A percentile compares a stretch with the other conserved stretches of the same genome.
phyloP scores from a whole-genome alignment of 179 eudicot genomes.

The Pouteria campechiana region DNA sequence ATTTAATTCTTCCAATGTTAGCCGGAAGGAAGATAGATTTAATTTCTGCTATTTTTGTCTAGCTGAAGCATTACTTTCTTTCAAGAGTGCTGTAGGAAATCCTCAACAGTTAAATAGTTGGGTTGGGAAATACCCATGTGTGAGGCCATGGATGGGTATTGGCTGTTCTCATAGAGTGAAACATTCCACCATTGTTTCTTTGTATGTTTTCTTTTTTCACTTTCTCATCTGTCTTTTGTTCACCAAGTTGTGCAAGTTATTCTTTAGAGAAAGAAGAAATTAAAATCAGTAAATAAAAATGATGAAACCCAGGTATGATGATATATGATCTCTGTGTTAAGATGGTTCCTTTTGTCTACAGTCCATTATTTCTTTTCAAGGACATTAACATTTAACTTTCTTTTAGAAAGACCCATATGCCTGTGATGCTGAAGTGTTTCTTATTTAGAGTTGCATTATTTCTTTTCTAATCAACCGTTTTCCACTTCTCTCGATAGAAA shows the following conservation, averaged over 20 bases:
- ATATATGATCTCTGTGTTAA: neutral
- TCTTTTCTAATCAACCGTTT: too few relatives aligned
- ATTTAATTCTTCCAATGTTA: too few relatives aligned
- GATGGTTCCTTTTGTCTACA: neutral
- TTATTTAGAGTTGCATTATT: too few relatives aligned
- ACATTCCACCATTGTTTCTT: neutral
- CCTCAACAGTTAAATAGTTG: constrained; percentile 2
- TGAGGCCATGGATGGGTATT: neutral
- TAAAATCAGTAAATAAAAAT: neutral
- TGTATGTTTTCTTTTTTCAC: neutral
- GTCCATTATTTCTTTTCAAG: neutral
- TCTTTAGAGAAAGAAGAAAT: too few relatives aligned
- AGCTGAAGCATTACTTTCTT: constrained; percentile 10
- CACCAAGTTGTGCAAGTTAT: too few relatives aligned
- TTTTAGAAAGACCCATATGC: too few relatives aligned
- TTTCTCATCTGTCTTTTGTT: neutral
- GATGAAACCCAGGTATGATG: neutral
- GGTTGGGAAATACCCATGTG: constrained; percentile 7
- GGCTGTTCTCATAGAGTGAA: neutral
- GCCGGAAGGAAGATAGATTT: too few relatives aligned
- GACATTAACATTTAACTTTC: neutral
- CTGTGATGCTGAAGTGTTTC: too few relatives aligned
- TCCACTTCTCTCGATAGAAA: too few relatives aligned
- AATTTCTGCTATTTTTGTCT: neutral
- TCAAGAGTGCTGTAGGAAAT: constrained; percentile 5